Evolutionary conservation across 345 rosid species (phyloP).

Genomic region (thale cress (Arabidopsis thaliana)): DNA sequence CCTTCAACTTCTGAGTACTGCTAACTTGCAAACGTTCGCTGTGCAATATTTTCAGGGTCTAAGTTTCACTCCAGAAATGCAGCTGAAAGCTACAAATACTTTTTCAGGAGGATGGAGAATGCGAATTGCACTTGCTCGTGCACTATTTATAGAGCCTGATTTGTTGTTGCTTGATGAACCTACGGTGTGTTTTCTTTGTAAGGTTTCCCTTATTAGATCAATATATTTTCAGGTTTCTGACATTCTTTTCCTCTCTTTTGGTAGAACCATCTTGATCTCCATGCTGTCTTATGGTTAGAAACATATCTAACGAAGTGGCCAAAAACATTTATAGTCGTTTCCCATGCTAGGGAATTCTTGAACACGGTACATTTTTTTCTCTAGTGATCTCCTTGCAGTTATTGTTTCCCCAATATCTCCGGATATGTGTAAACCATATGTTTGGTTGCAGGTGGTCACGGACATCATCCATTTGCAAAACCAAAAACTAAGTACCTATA

Average conservation of each 20-base stretch:
- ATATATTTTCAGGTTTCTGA: constrained; percentile 21
- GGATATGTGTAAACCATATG: constrained; percentile 21
- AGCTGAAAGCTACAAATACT: constrained; percentile 73
- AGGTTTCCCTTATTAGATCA: neutral
- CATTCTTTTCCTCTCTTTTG: constrained; percentile 36
- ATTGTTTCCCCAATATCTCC: constrained; percentile 26
- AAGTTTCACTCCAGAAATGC: constrained; percentile 96
- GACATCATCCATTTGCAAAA: constrained; percentile 91
- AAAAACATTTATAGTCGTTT: constrained; percentile 94
- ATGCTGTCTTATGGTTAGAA: constrained; percentile 98
- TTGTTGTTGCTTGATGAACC: constrained; percentile 98
- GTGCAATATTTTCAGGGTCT: constrained; percentile 73
- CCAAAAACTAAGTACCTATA: constrained; percentile 78
- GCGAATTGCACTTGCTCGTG: constrained; percentile 99
- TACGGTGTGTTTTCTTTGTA: constrained; percentile 59
- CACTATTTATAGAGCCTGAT: constrained; percentile 93
- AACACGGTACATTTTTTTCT: constrained; percentile 65
- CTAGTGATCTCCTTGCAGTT: constrained; percentile 29
- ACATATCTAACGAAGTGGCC: constrained; percentile 95
- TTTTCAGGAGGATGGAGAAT: constrained; percentile 99
- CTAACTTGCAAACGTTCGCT: constrained; percentile 18
- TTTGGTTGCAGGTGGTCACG: constrained; percentile 81
- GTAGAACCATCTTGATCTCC: constrained; percentile 99
- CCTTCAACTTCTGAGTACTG: constrained; percentile 22
- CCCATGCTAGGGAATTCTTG: constrained; percentile 98